phyloP scores from a whole-genome alignment of 352 stramenopile species.

The Globisporangium perplexum region DNA sequence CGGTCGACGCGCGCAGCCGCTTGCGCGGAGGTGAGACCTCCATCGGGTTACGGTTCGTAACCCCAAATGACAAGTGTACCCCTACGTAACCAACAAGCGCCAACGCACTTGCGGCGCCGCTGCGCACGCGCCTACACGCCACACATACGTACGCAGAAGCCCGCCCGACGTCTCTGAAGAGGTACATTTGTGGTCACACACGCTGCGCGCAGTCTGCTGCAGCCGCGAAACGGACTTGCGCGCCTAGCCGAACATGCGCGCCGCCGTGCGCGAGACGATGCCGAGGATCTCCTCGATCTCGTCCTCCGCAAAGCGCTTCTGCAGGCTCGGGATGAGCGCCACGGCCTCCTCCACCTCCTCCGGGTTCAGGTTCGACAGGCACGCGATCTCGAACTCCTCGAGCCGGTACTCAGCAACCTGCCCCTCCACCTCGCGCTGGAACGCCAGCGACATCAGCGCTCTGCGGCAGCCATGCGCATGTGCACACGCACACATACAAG shows the following conservation, averaged over 20 bases:
- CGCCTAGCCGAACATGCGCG: constrained; percentile 78
- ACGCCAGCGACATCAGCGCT: constrained; percentile 81
- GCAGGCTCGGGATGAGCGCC: constrained; percentile 83
- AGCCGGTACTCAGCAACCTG: constrained; percentile 72
- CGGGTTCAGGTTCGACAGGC: constrained; percentile 86
- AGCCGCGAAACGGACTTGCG: too few relatives aligned
- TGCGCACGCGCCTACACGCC: too few relatives aligned
- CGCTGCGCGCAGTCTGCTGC: too few relatives aligned
- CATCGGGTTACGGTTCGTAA: too few relatives aligned
- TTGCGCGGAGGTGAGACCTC: constrained; percentile 24
- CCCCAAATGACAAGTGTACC: too few relatives aligned
- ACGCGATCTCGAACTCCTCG: constrained; percentile 89
- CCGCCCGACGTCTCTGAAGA: too few relatives aligned
- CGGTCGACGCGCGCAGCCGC: constrained; percentile 18
- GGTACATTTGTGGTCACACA: too few relatives aligned
- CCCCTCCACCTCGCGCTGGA: constrained; percentile 70
- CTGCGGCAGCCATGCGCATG: constrained; percentile 15
- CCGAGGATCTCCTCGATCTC: constrained; percentile 89
- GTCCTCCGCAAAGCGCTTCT: constrained; percentile 85
- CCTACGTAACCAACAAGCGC: too few relatives aligned
- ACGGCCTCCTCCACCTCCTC: constrained; percentile 87
- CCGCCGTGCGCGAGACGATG: constrained; percentile 83
- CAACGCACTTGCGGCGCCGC: too few relatives aligned
- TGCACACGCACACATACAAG: neutral
- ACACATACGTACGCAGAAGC: too few relatives aligned